Percentiles rank a stretch among this genome's conserved stretches.
Evolutionary conservation across 2,329 filamentous ascomycete genomes (phyloP).

Genomic region (Hymenoscyphus scutula): DNA sequence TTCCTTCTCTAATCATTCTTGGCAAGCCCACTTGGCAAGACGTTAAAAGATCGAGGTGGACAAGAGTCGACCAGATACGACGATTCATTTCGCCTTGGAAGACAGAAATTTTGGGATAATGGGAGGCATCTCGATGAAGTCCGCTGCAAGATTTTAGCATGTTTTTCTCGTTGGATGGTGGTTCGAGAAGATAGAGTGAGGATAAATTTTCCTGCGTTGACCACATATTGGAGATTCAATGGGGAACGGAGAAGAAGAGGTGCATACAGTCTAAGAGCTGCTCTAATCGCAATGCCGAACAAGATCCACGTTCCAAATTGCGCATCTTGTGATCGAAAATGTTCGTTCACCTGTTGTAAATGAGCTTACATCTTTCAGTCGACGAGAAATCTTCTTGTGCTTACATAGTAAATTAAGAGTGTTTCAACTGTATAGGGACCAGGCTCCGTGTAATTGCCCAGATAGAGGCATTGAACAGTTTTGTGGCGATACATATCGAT

Average conservation of each 20-base stretch:
- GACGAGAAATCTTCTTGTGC: not conserved
- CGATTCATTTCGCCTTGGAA: conserved; percentile 62
- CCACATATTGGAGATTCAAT: too few species aligned
- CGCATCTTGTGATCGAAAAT: conserved; percentile 48
- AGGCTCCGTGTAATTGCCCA: conserved; percentile 51
- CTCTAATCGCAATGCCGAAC: conserved; percentile 48
- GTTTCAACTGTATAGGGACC: conserved; percentile 48
- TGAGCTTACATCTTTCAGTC: not conserved
- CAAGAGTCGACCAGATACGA: conserved; percentile 52
- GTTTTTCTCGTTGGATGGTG: too few species aligned
- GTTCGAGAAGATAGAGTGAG: too few species aligned
- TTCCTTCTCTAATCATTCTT: conserved; percentile 61
- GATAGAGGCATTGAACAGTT: conserved; percentile 51
- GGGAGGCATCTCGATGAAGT: conserved; percentile 54
- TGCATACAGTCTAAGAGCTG: conserved; percentile 50
- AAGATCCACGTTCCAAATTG: conserved; percentile 56
- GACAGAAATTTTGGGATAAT: conserved; percentile 46
- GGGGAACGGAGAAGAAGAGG: too few species aligned
- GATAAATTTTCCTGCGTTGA: too few species aligned
- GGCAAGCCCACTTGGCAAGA: conserved; percentile 68
- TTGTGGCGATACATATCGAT: conserved; percentile 49
- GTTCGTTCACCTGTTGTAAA: conserved; percentile 43
- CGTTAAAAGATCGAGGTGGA: conserved; percentile 61
- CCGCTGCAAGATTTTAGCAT: conserved; percentile 36
- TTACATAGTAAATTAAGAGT: conserved; percentile 47